These are phyloP conservation scores for Lepraria neglecta DNA, from an alignment of 495 filamentous ascomycete genomes.

Conservation along the genomic window DNA sequence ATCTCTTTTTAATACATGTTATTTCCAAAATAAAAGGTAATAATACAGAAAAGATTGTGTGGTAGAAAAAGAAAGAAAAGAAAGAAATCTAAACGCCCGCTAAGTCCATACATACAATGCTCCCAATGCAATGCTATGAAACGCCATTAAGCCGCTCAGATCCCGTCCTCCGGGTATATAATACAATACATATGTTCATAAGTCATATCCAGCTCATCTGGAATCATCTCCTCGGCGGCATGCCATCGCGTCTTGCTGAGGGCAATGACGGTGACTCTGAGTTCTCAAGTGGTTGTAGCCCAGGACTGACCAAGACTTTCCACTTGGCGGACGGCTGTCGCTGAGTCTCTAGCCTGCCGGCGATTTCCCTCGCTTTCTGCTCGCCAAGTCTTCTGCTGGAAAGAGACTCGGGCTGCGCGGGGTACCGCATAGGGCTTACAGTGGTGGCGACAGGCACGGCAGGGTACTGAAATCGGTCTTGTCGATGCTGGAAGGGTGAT, in stretches of 20 bases:
- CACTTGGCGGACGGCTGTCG: slow-evolving; percentile 20
- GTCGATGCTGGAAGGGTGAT: slow-evolving; percentile 15
- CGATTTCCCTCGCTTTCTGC: slow-evolving; percentile 17
- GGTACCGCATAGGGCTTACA: slow-evolving; percentile 21
- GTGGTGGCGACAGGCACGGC: slow-evolving; percentile 19
- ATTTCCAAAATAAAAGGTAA: neutral
- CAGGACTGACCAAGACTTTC: slow-evolving; percentile 25
- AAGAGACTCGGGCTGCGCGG: slow-evolving; percentile 13
- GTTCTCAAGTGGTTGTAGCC: slow-evolving; percentile 19
- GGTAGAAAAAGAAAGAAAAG: neutral
- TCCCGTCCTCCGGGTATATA: neutral
- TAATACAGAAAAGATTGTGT: slow-evolving; percentile 2
- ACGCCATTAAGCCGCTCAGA: neutral
- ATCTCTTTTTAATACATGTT: slow-evolving; percentile 15
- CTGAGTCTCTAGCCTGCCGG: slow-evolving; percentile 10
- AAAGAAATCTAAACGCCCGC: neutral
- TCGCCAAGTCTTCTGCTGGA: slow-evolving; percentile 14
- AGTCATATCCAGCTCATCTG: neutral
- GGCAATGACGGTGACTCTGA: slow-evolving; percentile 11
- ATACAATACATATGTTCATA: slow-evolving; percentile 2
- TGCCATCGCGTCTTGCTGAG: neutral
- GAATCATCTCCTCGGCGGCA: neutral
- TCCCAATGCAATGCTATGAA: slow-evolving; percentile 2
- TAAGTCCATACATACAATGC: neutral
- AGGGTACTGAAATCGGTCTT: slow-evolving; percentile 14